Evolutionary conservation across 2,329 filamentous ascomycete genomes (phyloP).

Genomic region (Claviceps paspali): DNA sequence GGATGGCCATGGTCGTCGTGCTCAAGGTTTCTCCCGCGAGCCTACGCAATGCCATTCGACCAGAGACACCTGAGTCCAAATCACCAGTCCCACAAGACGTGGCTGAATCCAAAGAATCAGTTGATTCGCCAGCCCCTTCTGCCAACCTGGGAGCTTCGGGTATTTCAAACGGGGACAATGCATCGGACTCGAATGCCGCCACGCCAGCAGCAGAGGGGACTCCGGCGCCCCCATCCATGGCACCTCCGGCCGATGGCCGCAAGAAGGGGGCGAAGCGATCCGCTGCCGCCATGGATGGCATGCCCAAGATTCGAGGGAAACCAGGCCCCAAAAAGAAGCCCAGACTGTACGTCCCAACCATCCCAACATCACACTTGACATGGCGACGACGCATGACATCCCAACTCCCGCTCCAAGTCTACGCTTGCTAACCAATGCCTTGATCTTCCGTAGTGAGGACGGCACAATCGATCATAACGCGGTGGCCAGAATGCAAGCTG

Average conservation of each 20-base stretch:
- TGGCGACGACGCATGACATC: background rate
- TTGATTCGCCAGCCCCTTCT: conserved; percentile 30
- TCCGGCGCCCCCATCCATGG: conserved; percentile 40
- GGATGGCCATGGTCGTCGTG: conserved; percentile 29
- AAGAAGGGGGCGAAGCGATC: conserved; percentile 63
- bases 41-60: conserved; percentile 34
- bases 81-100: conserved; percentile 21
- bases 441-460: conserved; percentile 38
- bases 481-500: conserved; percentile 32
- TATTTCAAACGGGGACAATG: conserved; percentile 37
- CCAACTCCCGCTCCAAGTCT: conserved; percentile 6
- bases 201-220: conserved; percentile 43
- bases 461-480: conserved; percentile 44
- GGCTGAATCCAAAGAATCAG: conserved; percentile 20
- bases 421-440: conserved; percentile 13
- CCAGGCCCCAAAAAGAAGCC: conserved; percentile 95
- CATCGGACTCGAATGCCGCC: conserved; percentile 42
- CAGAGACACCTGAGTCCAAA: conserved; percentile 27
- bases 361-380: background rate
- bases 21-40: conserved; percentile 34
- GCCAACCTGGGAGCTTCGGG: conserved; percentile 22
- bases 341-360: conserved; percentile 55
- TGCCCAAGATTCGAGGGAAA: conserved; percentile 63
- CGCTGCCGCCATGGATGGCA: conserved; percentile 44
- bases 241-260: conserved; percentile 41